Conservation (phyloP, 2,329 filamentous ascomycete species). For the Claviceps africana region DNA sequence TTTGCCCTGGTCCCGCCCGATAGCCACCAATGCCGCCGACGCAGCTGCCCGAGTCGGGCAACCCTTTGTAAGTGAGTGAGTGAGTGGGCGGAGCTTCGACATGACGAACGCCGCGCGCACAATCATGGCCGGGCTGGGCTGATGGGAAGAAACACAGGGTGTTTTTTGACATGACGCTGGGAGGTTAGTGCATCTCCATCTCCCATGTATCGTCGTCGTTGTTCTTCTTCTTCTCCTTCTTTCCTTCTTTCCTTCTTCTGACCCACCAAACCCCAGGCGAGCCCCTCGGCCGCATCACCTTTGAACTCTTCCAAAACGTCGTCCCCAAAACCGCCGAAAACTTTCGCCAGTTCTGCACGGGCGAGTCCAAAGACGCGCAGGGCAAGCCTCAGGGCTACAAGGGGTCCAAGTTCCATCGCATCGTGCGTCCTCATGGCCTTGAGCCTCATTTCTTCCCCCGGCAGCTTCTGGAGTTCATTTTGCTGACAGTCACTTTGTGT, state of each 20-base stretch:
- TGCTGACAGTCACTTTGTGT: not conserved
- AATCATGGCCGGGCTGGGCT: not conserved
- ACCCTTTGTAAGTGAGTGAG: constrained; percentile 29
- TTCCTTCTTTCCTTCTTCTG: not conserved
- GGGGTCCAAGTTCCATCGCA: constrained; percentile 82
- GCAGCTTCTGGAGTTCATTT: not conserved
- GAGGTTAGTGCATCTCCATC: constrained; percentile 38
- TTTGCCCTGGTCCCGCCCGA: not conserved
- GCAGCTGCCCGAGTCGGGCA: constrained; percentile 31
- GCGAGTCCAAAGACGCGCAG: constrained; percentile 67
- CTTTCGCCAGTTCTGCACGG: constrained; percentile 93
- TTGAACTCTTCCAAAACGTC: constrained; percentile 77
- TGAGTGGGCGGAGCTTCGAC: not conserved
- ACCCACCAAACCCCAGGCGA: constrained; percentile 43
- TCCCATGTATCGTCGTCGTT: not conserved
- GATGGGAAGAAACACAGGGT: constrained; percentile 25
- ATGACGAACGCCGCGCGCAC: not conserved
- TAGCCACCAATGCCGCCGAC: constrained; percentile 30
- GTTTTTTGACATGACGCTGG: constrained; percentile 68
- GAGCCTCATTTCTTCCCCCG: not conserved
- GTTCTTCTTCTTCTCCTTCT: not conserved
- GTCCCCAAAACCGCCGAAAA: constrained; percentile 88
- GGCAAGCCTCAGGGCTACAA: constrained; percentile 87
- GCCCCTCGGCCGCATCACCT: constrained; percentile 72
- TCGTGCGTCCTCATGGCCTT: constrained; percentile 41